Base-by-base conservation (phyloP, 192 early-diverging fungal genomes). In the Podochytrium sp. region DNA sequence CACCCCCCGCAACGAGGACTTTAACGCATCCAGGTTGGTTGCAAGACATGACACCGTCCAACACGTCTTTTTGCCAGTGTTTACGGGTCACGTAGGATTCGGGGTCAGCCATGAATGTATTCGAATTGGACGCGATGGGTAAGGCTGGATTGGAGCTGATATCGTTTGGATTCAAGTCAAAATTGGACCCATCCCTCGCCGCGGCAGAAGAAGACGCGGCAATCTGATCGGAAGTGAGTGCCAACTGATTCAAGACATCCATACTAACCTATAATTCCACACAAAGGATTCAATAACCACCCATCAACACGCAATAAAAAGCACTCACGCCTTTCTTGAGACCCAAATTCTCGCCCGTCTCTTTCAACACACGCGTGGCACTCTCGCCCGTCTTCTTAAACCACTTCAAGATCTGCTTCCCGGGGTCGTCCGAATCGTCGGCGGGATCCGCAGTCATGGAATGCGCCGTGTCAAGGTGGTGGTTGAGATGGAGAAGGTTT, bases 401-500 rank as follows among this genome's bases (percentile, higher is more conserved):
- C 79, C 79, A 84, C n/a, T 71, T 71, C 20, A 81, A 23, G 37
- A 84, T 43, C 12, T 53, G 68, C 41, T 81, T 73, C n/a, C 77
- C 75, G 12, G 77, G 75, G 51, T 81, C 79, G 32, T 70, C 60
- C 29, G 76, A 67, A 12, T 79, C 78, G 5, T 47, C 66, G 25
- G 23, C 32, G 23, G 63, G 32, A 20, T 18, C 7, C 2, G 53
- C 23, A 18, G 59, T 34, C 7, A 69, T 69, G 7, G 66, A 32
- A 65, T 84, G 82, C 5, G 30, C 59, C 29, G 78, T 75, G 62
- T 84, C 82, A 16, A 84, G 53, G 51, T 84, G 82, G 30, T 76
- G 79, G 56, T 84, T 84, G 6, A 84, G 79, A 56, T 80, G 77
- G 27, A 69, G 55, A 4, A 84, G 74, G 50, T 59, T 75, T 12